Percentiles rank a stretch among this genome's conserved stretches.
Conservation (phyloP, 208 protist genomes). For the Leishmania lainsoni region DNA sequence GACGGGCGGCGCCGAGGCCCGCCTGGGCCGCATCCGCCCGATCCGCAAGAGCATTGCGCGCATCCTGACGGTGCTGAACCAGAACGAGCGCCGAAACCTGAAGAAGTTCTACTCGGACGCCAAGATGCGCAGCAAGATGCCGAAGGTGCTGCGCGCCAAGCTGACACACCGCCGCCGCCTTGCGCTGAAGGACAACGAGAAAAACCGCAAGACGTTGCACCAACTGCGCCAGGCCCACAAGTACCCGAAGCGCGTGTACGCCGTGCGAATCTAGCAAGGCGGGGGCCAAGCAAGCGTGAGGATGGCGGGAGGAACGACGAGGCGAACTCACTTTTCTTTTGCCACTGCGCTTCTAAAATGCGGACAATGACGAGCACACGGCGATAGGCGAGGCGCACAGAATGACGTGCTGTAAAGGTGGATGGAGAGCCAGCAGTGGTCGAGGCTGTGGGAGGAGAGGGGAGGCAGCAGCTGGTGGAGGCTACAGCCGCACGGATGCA, state of each 20-base stretch:
- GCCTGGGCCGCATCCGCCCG: constrained; percentile 95
- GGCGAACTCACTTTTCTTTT: neutral
- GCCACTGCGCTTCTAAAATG: no score
- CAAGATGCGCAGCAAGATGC: constrained; percentile 82
- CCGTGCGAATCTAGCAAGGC: constrained; percentile 80
- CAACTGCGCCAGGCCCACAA: constrained; percentile 76
- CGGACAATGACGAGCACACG: neutral
- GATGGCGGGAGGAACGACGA: neutral
- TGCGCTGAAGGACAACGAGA: constrained; percentile 87
- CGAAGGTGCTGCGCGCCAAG: constrained; percentile 85
- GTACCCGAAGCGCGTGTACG: constrained; percentile 89
- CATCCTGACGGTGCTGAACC: constrained; percentile 97
- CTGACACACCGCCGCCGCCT: constrained; percentile 88
- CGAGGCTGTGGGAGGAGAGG: neutral
- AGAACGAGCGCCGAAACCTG: constrained; percentile 93
- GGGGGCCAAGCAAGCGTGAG: neutral
- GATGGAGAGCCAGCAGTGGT: neutral
- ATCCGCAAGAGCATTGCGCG: constrained; percentile 97
- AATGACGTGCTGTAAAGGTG: neutral
- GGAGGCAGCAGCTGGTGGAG: neutral
- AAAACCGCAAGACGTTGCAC: constrained; percentile 88
- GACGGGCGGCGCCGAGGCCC: constrained; percentile 87
- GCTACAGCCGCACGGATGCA: neutral
- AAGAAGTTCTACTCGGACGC: constrained; percentile 94
- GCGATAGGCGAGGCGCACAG: neutral